Percentiles rank a stretch among this genome's conserved stretches.
These are phyloP conservation scores for Gnomoniopsis smithogilvyi DNA, from an alignment of 2,329 filamentous ascomycete genomes.

Conservation along the genomic window DNA sequence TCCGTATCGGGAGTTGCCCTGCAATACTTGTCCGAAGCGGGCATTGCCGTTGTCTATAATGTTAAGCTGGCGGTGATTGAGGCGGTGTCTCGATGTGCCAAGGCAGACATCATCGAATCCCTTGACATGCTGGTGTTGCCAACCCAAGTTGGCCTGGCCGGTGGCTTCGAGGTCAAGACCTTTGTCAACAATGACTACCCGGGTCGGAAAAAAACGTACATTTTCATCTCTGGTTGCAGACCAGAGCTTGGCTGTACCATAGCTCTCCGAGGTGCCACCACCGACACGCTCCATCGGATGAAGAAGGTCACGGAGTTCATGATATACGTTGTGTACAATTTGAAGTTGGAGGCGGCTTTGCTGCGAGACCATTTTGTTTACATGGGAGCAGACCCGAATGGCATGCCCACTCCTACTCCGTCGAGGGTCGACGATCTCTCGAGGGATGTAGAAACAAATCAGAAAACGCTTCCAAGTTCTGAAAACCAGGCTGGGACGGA, in stretches of 20 bases:
- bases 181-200: slow-evolving; percentile 76
- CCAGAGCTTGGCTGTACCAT: slow-evolving; percentile 94
- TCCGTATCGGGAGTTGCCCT: slow-evolving; percentile 89
- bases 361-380: slow-evolving; percentile 78
- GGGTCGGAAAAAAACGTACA: slow-evolving; percentile 86
- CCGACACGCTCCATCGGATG: slow-evolving; percentile 68
- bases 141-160: slow-evolving; percentile 74
- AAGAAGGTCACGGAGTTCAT: slow-evolving; percentile 97
- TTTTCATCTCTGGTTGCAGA: slow-evolving; percentile 87
- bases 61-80: slow-evolving; percentile 95
- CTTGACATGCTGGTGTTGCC: slow-evolving; percentile 85
- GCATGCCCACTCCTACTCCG: slow-evolving; percentile 42
- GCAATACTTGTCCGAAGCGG: slow-evolving; percentile 80
- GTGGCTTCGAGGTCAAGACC: slow-evolving; percentile 91
- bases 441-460: slow-evolving; percentile 3
- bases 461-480: slow-evolving; percentile 8
- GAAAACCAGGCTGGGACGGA: slow-evolving; percentile 4
- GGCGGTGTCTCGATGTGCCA: slow-evolving; percentile 87
- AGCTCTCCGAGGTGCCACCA: slow-evolving; percentile 77
- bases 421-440: slow-evolving; percentile 22
- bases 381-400: slow-evolving; percentile 58
- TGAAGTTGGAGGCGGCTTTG: slow-evolving; percentile 91
- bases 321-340: slow-evolving; percentile 97
- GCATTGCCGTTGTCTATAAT: slow-evolving; percentile 92
- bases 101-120: slow-evolving; percentile 89